Percentiles rank a stretch among this genome's conserved stretches.
Conservation (phyloP, 1,139 yeast genomes). For the Blastobotrys elegans region DNA sequence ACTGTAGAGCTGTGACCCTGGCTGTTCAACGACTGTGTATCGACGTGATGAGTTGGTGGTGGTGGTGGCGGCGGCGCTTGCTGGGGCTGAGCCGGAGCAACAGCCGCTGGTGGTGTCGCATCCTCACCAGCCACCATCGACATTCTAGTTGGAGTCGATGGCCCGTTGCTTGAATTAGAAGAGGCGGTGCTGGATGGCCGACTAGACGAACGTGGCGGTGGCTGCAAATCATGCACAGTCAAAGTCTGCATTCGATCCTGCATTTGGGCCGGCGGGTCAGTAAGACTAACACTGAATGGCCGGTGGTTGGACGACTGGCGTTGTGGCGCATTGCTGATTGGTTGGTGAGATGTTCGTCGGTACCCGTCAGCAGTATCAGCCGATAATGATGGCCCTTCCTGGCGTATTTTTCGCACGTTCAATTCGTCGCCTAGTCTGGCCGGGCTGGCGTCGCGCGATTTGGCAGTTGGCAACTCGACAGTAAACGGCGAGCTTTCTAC, state of each 20-base stretch:
- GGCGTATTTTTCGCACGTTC: background rate
- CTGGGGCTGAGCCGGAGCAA: slow-evolving; percentile 1
- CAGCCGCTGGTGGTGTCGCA: background rate
- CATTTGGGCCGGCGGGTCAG: slow-evolving; percentile 1
- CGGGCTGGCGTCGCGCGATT: background rate
- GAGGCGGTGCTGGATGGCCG: background rate
- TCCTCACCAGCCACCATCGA: background rate
- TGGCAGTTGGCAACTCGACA: background rate
- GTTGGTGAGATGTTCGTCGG: slow-evolving; percentile 4
- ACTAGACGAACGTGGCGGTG: background rate
- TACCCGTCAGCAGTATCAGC: background rate
- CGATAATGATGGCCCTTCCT: background rate
- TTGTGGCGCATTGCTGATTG: background rate
- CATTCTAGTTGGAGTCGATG: background rate
- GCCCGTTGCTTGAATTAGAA: background rate
- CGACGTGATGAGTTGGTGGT: slow-evolving; percentile 8
- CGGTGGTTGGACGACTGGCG: background rate
- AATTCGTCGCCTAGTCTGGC: too few relatives aligned
- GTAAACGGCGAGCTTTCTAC: slow-evolving; percentile 10
- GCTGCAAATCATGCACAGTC: background rate
- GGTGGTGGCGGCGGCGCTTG: slow-evolving; percentile 11
- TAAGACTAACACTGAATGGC: slow-evolving; percentile 3
- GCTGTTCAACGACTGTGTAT: background rate
- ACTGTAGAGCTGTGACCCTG: slow-evolving; percentile 3
- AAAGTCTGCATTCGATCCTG: background rate